Percentiles rank a stretch among this genome's conserved stretches.
phyloP scores from a whole-genome alignment of 768 basidiomycete genomes.

The Russula vinacea region DNA sequence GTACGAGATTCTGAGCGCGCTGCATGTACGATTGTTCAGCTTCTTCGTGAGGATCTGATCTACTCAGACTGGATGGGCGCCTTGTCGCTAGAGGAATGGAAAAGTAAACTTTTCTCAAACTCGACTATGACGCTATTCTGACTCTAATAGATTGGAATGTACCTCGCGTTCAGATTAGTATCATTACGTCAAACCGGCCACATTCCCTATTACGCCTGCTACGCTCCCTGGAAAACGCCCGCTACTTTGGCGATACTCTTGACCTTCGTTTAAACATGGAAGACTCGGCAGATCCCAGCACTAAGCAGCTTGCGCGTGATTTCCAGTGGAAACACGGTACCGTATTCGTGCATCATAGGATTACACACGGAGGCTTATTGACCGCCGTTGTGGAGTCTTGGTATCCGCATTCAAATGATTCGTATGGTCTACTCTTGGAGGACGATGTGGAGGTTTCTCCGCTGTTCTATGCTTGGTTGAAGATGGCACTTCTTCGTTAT shows the following conservation, averaged over 20 bases:
- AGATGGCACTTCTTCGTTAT: conserved; percentile 75
- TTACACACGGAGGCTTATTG: conserved; percentile 76
- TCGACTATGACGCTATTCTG: conserved; percentile 20
- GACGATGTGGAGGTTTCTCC: conserved; percentile 87
- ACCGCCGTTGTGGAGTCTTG: conserved; percentile 86
- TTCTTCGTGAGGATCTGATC: conserved; percentile 49
- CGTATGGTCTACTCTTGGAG: conserved; percentile 77
- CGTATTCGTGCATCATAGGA: conserved; percentile 62
- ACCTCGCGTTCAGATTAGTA: conserved; percentile 63
- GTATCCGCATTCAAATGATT: conserved; percentile 72
- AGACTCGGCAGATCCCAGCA: conserved; percentile 63
- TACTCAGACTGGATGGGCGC: conserved; percentile 62
- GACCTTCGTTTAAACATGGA: conserved; percentile 70
- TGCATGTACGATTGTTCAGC: conserved; percentile 40
- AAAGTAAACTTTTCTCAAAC: conserved; percentile 42
- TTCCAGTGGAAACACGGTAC: conserved; percentile 61
- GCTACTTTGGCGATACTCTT: conserved; percentile 69
- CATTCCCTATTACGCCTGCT: conserved; percentile 66
- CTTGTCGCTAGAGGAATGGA: conserved; percentile 55
- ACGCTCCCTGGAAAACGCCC: conserved; percentile 51
- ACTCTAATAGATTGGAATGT: conserved; percentile 63
- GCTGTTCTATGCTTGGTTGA: conserved; percentile 80
- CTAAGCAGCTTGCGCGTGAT: conserved; percentile 49
- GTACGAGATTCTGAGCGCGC: conserved; percentile 3
- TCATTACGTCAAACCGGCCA: conserved; percentile 78